Base-by-base conservation (phyloP, 2,329 filamentous ascomycete species). In the Tolypocladium guangdongense region DNA sequence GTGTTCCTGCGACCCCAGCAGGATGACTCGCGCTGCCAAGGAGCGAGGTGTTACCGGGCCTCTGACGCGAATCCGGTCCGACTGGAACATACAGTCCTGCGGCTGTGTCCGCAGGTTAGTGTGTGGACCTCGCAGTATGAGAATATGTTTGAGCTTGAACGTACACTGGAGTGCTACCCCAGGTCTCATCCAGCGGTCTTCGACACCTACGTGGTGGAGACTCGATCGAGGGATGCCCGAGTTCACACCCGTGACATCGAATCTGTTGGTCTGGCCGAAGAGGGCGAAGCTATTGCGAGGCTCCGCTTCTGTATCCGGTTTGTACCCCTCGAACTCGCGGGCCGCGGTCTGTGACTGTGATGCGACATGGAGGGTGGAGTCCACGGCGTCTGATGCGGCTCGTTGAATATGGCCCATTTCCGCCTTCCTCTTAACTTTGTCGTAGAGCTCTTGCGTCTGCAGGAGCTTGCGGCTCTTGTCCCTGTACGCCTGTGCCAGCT, bases 381-480 rank as follows among this genome's bases (percentile, higher is more conserved):
- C 67, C n/a, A 70, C 63, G 14, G 65, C 67, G 39, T 80, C 73
- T 20, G 74, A 73, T 7, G 79, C 79, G 18, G 78, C 78, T 56
- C 73, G 71, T 57, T 80, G 76, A 33, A 83, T 75, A 20, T 82
- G 76, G 11, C 73, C 74, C 43, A 81, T 65, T 61, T 83, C 74
- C 2, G 74, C 75, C 54, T 74, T 77, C 47, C 77, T 71, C 61
- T 82, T 84, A 48, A 82, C 67, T 56, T 77, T 83, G 60, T 83
- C 78, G 56, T 84, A 84, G 2, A 83, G 69, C 56, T 83, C 79
- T 60, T 90, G 87, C 3, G 82, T 79, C 56, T 89, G 84, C 6
- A 83, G 69, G 3, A 88, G 77, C 54, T 84, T 86, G 48, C 80
- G 83, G 59, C 73, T 82, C 65, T 92, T 93, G 24, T 90, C 85